phyloP scores from a whole-genome alignment of 2,329 filamentous ascomycete species.

The Fusarium equiseti region DNA sequence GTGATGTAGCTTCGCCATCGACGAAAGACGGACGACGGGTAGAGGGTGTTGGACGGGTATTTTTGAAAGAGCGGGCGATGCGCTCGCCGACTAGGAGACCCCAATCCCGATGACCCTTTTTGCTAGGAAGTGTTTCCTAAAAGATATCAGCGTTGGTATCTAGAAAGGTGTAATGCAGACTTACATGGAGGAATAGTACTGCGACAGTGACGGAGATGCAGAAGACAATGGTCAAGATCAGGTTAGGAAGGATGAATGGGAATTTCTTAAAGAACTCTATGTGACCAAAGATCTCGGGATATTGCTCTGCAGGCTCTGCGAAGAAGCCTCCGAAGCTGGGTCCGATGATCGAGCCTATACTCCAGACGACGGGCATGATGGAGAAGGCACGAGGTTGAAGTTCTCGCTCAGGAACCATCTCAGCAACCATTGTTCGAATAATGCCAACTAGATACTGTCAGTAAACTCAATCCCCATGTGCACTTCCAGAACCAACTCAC shows the following conservation, averaged over 20 bases:
- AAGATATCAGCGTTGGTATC: constrained; percentile 2
- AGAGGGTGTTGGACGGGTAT: constrained; percentile 38
- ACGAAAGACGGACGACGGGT: constrained; percentile 62
- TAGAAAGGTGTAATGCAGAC: neutral
- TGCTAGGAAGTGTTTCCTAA: constrained; percentile 84
- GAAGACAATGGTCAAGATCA: constrained; percentile 82
- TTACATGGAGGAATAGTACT: constrained; percentile 79
- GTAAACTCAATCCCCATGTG: neutral
- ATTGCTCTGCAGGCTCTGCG: constrained; percentile 81
- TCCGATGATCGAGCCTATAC: constrained; percentile 86
- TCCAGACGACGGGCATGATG: constrained; percentile 93
- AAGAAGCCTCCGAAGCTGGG: constrained; percentile 89
- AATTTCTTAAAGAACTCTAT: constrained; percentile 77
- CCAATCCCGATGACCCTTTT: constrained; percentile 76
- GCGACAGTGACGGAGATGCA: constrained; percentile 80
- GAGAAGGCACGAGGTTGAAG: constrained; percentile 91
- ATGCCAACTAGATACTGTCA: constrained; percentile 74
- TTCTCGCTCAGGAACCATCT: constrained; percentile 88
- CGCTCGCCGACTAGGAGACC: constrained; percentile 79
- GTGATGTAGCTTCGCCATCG: constrained; percentile 68
- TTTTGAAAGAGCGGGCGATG: constrained; percentile 61
- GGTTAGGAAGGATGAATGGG: constrained; percentile 87
- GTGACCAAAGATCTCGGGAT: constrained; percentile 76
- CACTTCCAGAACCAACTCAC: constrained; percentile 50
- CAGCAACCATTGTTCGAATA: constrained; percentile 90